phyloP scores from a whole-genome alignment of 495 filamentous ascomycete species.

The Penicillium taxi region DNA sequence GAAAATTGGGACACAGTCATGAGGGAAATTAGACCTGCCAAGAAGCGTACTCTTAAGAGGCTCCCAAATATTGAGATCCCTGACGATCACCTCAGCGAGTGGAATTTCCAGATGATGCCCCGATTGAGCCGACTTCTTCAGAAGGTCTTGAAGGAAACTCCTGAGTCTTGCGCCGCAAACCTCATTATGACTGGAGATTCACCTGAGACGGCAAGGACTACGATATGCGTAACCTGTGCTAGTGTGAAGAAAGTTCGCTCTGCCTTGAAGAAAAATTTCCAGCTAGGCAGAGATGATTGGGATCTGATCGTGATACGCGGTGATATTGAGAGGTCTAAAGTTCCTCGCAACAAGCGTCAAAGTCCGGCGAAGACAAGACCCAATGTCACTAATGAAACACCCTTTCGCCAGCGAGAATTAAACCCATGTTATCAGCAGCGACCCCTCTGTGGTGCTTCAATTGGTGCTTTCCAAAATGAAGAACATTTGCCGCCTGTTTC shows the following conservation, averaged over 20 bases:
- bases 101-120: constrained; percentile 64
- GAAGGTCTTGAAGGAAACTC: constrained; percentile 49
- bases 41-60: constrained; percentile 39
- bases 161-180: constrained; percentile 65
- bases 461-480: constrained; percentile 79
- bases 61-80: constrained; percentile 45
- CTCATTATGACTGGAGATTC: constrained; percentile 68
- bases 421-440: constrained; percentile 57
- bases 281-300: constrained; percentile 53
- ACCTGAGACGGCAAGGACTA: constrained; percentile 56
- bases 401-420: constrained; percentile 27
- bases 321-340: constrained; percentile 61
- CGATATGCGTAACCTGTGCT: constrained; percentile 66
- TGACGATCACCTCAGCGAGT: constrained; percentile 56
- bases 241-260: constrained; percentile 63
- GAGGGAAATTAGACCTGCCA: constrained; percentile 28
- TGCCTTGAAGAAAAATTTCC: constrained; percentile 63
- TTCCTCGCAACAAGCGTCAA: constrained; percentile 38
- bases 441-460: constrained; percentile 81
- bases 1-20: constrained; percentile 20
- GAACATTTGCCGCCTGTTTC: constrained; percentile 82
- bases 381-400: constrained; percentile 21
- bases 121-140: constrained; percentile 61
- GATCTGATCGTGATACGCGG: constrained; percentile 57
- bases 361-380: constrained; percentile 32